A percentile compares a stretch with the other conserved stretches of the same genome.
These are phyloP conservation scores for Mortierella alpina DNA, from an alignment of 192 early-diverging fungal species.

Conservation along the genomic window DNA sequence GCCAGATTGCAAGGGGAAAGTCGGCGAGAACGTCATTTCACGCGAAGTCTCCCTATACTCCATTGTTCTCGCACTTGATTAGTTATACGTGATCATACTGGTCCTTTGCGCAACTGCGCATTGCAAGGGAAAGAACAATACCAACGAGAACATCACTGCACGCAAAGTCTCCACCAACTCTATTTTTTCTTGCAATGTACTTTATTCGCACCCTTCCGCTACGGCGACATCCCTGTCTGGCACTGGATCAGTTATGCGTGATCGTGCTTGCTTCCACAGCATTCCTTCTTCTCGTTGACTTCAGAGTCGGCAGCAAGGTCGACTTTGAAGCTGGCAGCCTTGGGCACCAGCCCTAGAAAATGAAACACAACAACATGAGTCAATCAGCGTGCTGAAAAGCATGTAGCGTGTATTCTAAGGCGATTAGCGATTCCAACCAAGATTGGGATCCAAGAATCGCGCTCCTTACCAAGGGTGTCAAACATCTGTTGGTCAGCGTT, in stretches of 20 bases:
- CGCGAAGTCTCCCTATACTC: too few relatives aligned
- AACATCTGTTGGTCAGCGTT: constrained; percentile 80
- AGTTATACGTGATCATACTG: too few relatives aligned
- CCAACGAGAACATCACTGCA: neutral
- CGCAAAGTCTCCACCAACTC: too few relatives aligned
- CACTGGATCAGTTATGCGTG: constrained; percentile 22
- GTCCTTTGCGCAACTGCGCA: neutral
- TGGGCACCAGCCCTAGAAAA: constrained; percentile 41
- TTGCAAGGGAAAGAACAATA: neutral
- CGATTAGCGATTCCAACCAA: neutral
- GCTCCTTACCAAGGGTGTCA: constrained; percentile 62
- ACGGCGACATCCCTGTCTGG: neutral
- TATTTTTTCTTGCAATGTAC: too few relatives aligned
- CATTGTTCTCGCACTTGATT: too few relatives aligned
- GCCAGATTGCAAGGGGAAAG: too few relatives aligned
- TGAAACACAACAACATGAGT: constrained; percentile 3
- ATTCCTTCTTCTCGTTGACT: constrained; percentile 31
- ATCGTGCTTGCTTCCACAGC: constrained; percentile 39
- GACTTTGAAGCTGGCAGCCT: constrained; percentile 54
- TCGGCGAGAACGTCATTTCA: too few relatives aligned
- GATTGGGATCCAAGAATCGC: neutral
- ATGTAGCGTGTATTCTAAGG: neutral
- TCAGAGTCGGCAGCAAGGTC: constrained; percentile 40
- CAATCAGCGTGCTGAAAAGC: constrained; percentile 5
- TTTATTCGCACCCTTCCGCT: too few relatives aligned